Percentiles rank a stretch among this genome's conserved stretches.
phyloP scores from a whole-genome alignment of 306 rosid genomes.

The Nissolia schottii region DNA sequence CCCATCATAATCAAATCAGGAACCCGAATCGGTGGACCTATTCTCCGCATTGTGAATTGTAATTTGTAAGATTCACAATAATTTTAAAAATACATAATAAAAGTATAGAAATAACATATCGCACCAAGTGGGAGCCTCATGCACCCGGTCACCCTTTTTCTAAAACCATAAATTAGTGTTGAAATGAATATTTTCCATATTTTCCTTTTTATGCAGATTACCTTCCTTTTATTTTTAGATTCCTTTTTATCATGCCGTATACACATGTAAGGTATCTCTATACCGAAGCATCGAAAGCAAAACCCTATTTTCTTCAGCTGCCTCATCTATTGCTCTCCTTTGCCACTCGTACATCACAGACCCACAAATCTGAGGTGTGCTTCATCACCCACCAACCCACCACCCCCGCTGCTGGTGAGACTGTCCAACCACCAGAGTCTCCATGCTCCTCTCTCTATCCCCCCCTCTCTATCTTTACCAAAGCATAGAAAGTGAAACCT shows the following conservation, averaged over 20 bases:
- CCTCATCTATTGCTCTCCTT: background rate
- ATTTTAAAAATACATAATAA: background rate
- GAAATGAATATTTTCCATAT: background rate
- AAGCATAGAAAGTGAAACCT: background rate
- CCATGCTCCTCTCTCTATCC: background rate
- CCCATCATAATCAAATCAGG: background rate
- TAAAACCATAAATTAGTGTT: background rate
- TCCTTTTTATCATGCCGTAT: background rate
- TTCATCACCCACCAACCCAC: background rate
- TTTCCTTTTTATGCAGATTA: background rate
- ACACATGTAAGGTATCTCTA: background rate
- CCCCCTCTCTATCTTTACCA: background rate
- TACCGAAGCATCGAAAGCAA: background rate
- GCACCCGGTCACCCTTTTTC: too few relatives aligned
- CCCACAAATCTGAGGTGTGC: background rate
- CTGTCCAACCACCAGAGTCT: background rate
- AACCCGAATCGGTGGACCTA: background rate
- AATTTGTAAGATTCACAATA: constrained; percentile 2
- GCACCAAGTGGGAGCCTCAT: too few relatives aligned
- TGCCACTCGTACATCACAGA: background rate
- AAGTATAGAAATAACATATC: too few relatives aligned
- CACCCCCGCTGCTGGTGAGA: background rate
- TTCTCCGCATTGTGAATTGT: background rate
- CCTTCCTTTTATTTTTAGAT: background rate
- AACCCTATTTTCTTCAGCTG: background rate